Evolutionary conservation across 805 yeast genomes (phyloP).

Genomic region (Komagataella kurtzmanii): DNA sequence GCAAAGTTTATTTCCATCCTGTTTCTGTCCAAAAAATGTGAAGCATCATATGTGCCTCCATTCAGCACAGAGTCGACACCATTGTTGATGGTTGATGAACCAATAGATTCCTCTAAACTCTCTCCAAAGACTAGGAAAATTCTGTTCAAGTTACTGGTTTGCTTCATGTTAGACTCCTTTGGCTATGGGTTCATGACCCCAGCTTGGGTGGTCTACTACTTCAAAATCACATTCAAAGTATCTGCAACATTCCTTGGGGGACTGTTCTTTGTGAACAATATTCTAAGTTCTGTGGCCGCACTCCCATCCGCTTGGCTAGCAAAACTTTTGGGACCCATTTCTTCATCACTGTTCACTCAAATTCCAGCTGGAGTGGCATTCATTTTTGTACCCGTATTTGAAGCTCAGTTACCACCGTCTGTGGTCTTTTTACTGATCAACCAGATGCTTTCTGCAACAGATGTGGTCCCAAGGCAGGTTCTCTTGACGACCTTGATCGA

Average conservation of each 20-base stretch:
- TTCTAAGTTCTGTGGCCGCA: slow-evolving; percentile 55
- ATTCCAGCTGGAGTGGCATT: slow-evolving; percentile 64
- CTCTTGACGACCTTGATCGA: slow-evolving; percentile 56
- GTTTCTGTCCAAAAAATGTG: slow-evolving; percentile 39
- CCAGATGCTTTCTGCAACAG: slow-evolving; percentile 66
- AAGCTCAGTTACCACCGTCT: slow-evolving; percentile 24
- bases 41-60: slow-evolving; percentile 18
- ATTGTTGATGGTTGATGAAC: slow-evolving; percentile 5
- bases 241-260: slow-evolving; percentile 50
- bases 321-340: slow-evolving; percentile 60
- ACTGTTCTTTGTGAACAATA: slow-evolving; percentile 50
- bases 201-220: slow-evolving; percentile 81
- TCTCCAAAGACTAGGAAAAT: slow-evolving; percentile 29
- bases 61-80: slow-evolving; percentile 13
- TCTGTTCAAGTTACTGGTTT: slow-evolving; percentile 33
- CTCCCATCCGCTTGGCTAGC: slow-evolving; percentile 67
- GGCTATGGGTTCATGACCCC: slow-evolving; percentile 84
- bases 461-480: slow-evolving; percentile 84
- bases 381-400: slow-evolving; percentile 34
- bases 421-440: slow-evolving; percentile 38
- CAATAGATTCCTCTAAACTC: slow-evolving; percentile 14
- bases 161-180: slow-evolving; percentile 76
- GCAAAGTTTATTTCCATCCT: slow-evolving; percentile 37
- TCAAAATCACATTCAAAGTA: slow-evolving; percentile 39
- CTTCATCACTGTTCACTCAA: slow-evolving; percentile 62